Evolutionary conservation across 495 filamentous ascomycete genomes (phyloP), one percentile per base, ranked within the genome.

Genomic region (Bombardia bombarda): DNA sequence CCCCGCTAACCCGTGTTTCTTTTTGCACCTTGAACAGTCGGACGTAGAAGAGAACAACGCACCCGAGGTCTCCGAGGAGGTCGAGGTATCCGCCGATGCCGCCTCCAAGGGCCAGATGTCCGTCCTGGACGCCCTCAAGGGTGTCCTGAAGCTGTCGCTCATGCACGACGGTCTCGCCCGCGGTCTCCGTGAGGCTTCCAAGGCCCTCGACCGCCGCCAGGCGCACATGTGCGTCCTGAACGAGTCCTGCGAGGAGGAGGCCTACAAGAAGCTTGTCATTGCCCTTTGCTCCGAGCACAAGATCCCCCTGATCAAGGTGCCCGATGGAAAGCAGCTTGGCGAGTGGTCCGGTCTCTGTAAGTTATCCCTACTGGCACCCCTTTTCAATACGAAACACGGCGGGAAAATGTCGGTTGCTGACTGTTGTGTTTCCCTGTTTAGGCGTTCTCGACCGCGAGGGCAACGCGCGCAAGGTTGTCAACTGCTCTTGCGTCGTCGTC

Each of bases 141-240:
- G 84, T 58, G 92, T 95, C 51, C 80, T 98, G 50, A 95, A 95
- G 77, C 82, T 96, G 64, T 87, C 92, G 23, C 87, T 98, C 55
- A 96, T 97, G 83, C 90, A 98, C 82, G 93, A 98, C 67, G 92
- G 92, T 65, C 89, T 98, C 49, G 93, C 92, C 49, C 92, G 92
- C 63, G 92, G 92, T 68, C 85, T 98, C 46, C 88, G 93, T 53
- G 92, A 98, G 73, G 93, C 93, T 40, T 83, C 79, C 73, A 98
- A 98, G 80, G 88, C 92, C 40, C 84, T 98, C 47, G 93, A 97
- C 72, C 79, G 92, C 56, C 86, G 93, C 53, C 87, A 98, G 78
- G 92, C 92, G 21, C 93, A 98, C 72, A 95, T 98, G 87, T 97
- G 93, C 72, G 92, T 98, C 56, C 80, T 98, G 45, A 97, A 97